Evolutionary conservation across 2,329 filamentous ascomycete species (phyloP).

Genomic region (Fusarium incarnatum): DNA sequence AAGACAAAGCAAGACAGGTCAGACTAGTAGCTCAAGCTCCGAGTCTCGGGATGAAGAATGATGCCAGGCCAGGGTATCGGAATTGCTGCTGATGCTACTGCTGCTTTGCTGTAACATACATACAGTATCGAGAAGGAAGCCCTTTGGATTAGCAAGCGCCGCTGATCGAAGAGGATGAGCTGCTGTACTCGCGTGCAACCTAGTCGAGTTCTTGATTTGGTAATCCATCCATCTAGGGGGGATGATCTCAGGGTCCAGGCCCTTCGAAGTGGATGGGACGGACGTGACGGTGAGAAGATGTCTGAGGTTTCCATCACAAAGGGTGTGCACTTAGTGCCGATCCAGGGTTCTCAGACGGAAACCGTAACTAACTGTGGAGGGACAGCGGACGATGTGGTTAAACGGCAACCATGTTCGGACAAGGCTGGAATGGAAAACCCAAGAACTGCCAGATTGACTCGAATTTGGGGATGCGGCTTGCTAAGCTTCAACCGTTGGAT

Average conservation of each 20-base stretch:
- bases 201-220: slow-evolving; percentile 37
- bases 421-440: slow-evolving; percentile 8
- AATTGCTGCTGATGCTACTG: not conserved
- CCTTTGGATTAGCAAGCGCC: slow-evolving; percentile 11
- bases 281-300: slow-evolving; percentile 33
- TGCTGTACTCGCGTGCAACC: slow-evolving; percentile 37
- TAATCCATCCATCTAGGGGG: slow-evolving; percentile 35
- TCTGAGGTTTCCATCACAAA: slow-evolving; percentile 14
- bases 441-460: slow-evolving; percentile 9
- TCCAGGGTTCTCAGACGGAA: slow-evolving; percentile 14
- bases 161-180: slow-evolving; percentile 29
- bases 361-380: slow-evolving; percentile 33
- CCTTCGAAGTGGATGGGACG: slow-evolving; percentile 41
- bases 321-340: slow-evolving; percentile 33
- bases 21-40: not conserved
- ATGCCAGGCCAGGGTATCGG: not conserved
- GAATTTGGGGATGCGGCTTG: slow-evolving; percentile 7
- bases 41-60: not conserved
- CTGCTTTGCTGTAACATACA: not conserved
- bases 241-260: slow-evolving; percentile 47
- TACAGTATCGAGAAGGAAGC: not conserved
- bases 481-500: slow-evolving; percentile 14
- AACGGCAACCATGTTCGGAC: slow-evolving; percentile 26
- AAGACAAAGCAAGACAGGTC: not conserved
- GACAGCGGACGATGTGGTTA: not conserved